These are phyloP conservation scores for Verticillium isaacii DNA, from an alignment of 2,329 filamentous ascomycete genomes.

Conservation along the genomic window DNA sequence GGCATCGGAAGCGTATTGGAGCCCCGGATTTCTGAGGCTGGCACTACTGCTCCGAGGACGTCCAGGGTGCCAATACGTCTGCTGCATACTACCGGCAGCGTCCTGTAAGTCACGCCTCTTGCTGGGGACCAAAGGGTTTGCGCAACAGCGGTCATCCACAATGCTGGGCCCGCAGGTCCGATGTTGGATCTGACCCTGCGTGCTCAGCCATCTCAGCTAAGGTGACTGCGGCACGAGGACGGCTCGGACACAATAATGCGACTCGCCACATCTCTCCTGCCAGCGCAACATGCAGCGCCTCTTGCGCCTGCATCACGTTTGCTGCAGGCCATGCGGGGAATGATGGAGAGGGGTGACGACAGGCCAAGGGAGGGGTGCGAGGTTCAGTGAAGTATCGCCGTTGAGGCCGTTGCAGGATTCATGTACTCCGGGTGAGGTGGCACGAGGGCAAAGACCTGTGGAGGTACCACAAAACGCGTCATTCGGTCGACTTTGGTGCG, in stretches of 20 bases:
- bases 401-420: neutral
- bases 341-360: slow-evolving; percentile 9
- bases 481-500: neutral
- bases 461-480: neutral
- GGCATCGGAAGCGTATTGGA: neutral
- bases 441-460: neutral
- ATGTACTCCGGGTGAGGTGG: neutral
- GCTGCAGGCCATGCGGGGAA: slow-evolving; percentile 13
- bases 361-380: slow-evolving; percentile 1
- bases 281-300: slow-evolving; percentile 14
- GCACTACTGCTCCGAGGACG: neutral
- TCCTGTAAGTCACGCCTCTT: neutral
- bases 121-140: neutral
- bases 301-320: slow-evolving; percentile 7
- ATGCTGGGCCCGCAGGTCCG: neutral
- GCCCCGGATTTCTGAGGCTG: neutral
- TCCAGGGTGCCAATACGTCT: neutral
- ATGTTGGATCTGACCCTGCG: neutral
- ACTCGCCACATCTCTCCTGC: slow-evolving; percentile 10
- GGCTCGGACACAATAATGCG: neutral
- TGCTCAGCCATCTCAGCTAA: neutral
- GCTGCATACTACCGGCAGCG: neutral
- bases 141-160: neutral
- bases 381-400: neutral
- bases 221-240: neutral